Conservation (phyloP, 805 yeast genomes). For the Maudiozyma turicensis region DNA sequence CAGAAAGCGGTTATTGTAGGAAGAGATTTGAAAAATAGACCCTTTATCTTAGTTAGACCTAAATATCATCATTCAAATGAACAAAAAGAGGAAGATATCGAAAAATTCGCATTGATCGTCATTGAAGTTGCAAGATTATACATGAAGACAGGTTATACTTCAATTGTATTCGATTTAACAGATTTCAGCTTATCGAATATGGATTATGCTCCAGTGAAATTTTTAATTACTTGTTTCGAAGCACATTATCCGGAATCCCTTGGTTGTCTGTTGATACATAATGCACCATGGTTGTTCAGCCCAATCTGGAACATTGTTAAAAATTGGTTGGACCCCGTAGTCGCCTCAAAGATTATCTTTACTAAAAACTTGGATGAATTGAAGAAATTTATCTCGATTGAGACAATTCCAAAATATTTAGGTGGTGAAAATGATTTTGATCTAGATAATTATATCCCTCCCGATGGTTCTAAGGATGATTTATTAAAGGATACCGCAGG, state of each 20-base stretch:
- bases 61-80: constrained; percentile 60
- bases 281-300: constrained; percentile 94
- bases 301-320: constrained; percentile 91
- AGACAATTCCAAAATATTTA: constrained; percentile 55
- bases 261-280: constrained; percentile 75
- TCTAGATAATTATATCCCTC: constrained; percentile 47
- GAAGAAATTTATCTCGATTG: constrained; percentile 46
- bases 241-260: constrained; percentile 94
- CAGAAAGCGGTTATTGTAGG: constrained; percentile 74
- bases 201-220: constrained; percentile 88
- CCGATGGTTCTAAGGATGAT: constrained; percentile 50
- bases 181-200: constrained; percentile 85
- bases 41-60: constrained; percentile 75
- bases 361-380: constrained; percentile 65
- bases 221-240: constrained; percentile 80
- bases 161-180: constrained; percentile 76
- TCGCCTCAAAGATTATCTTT: constrained; percentile 81
- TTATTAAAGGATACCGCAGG: constrained; percentile 36
- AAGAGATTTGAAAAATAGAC: constrained; percentile 60
- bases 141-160: constrained; percentile 68
- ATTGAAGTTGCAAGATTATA: constrained; percentile 79
- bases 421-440: constrained; percentile 63
- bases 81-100: constrained; percentile 61
- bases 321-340: constrained; percentile 94
- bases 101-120: constrained; percentile 60